Base-by-base conservation (phyloP, 257 asterid species). In the Paulownia fortunei region DNA sequence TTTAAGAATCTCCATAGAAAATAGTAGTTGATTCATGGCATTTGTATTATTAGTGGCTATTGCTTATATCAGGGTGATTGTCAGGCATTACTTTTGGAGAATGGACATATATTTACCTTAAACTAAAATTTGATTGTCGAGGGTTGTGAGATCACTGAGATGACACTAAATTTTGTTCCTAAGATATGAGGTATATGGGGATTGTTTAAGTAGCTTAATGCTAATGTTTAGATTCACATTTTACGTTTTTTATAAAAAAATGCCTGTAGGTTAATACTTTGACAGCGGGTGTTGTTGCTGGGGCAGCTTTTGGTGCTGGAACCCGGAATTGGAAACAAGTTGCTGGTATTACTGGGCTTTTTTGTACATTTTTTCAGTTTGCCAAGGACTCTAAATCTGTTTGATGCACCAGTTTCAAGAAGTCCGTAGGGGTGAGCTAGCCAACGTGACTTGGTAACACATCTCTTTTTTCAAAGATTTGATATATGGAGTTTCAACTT, bases 311-410 rank as follows among this genome's bases (percentile, higher is more conserved):
- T 62, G 97, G 96, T 78, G 93, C 88, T 60, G 92, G 98, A 41
- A 85, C 89, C 67, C 89, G 94, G 18, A 90, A 90, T 32, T 91
- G 98, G 98, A 94, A 89, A 83, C 98, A 91, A 85, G 91, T 86
- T 24, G 98, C 97, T 19, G 91, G 89, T 42, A 46, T 87, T 68
- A 87, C 94, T 58, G 96, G 96, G 68, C 80, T 92, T 44, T 82
- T 82, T 62, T 91, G 96, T 76, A 87, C 93, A 42, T 16, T 87
- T 36, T 83, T 81, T 77, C 88, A 88, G 73, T 61, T 72, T 52
- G 85, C 81, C 56, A 88, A 83, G 27, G 89, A 86, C 81, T 79
- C 88, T 62, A 83, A 69, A 81, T 77, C 87, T 36, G 74, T 69
- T 49, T 86, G 83, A 83, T 70, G 54, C 59, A 8, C 65, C 18